Evolutionary conservation across 2,329 filamentous ascomycete species (phyloP).

Genomic region (Emydomyces testavorans): DNA sequence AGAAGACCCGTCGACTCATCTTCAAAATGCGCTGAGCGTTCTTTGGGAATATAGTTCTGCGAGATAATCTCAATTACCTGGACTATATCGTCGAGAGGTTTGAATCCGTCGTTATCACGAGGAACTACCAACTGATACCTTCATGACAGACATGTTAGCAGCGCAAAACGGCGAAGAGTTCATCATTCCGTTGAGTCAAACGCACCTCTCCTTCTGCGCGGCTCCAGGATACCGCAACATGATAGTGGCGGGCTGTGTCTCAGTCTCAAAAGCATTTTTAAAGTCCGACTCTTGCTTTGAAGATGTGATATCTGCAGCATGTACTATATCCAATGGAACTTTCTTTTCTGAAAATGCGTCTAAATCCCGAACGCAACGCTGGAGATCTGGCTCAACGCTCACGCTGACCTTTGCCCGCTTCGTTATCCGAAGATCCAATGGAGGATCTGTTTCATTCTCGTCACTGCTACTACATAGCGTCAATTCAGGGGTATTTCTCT

Average conservation of each 20-base stretch:
- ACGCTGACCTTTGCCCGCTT: constrained; percentile 34
- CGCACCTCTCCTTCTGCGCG: constrained; percentile 54
- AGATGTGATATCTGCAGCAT: constrained; percentile 40
- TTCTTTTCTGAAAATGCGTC: constrained; percentile 36
- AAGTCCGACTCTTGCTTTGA: constrained; percentile 39
- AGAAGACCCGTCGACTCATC: constrained; percentile 63
- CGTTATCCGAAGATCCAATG: constrained; percentile 27
- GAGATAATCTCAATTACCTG: constrained; percentile 58
- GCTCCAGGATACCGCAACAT: constrained; percentile 75
- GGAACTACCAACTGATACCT: constrained; percentile 66
- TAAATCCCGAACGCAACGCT: constrained; percentile 35
- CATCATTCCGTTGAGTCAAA: neutral
- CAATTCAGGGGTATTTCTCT: constrained; percentile 31
- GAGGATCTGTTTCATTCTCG: constrained; percentile 33
- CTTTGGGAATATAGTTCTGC: constrained; percentile 64
- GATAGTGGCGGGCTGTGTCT: constrained; percentile 40
- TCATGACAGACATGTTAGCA: constrained; percentile 9
- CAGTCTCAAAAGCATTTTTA: constrained; percentile 39
- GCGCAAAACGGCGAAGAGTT: neutral
- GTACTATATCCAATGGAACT: constrained; percentile 35
- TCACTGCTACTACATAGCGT: constrained; percentile 34
- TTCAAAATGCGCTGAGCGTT: constrained; percentile 55
- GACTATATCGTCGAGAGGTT: constrained; percentile 55
- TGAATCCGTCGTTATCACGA: constrained; percentile 66
- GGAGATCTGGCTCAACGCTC: constrained; percentile 35